These are phyloP conservation scores for Nidula niveotomentosa DNA, from an alignment of 1,284 basidiomycete species.

Conservation along the genomic window DNA sequence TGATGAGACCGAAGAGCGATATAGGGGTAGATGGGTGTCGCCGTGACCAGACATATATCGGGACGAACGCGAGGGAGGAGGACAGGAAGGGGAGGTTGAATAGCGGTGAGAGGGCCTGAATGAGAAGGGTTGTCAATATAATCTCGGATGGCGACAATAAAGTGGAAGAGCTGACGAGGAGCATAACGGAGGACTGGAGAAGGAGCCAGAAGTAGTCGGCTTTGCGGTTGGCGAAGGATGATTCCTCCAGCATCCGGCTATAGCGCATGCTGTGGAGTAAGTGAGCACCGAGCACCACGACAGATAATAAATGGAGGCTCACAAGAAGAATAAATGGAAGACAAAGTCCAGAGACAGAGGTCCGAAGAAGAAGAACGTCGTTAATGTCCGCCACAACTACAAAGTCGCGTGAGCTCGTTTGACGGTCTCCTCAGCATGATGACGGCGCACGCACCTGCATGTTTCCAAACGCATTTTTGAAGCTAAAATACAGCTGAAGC, in stretches of 20 bases:
- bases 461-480: conserved; percentile 79
- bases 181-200: conserved; percentile 75
- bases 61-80: conserved; percentile 86
- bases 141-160: neutral
- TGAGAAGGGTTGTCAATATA: conserved; percentile 2
- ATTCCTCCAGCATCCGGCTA: conserved; percentile 94
- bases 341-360: conserved; percentile 91
- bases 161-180: conserved; percentile 56
- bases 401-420: neutral
- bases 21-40: conserved; percentile 94
- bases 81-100: conserved; percentile 91
- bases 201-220: conserved; percentile 97
- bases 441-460: conserved; percentile 56
- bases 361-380: conserved; percentile 97
- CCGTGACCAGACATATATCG: conserved; percentile 97
- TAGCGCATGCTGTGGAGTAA: conserved; percentile 38
- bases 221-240: conserved; percentile 86
- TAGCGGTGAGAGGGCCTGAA: conserved; percentile 77
- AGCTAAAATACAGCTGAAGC: conserved; percentile 91
- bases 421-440: neutral
- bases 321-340: conserved; percentile 99
- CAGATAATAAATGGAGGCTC: conserved; percentile 23
- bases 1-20: conserved; percentile 92
- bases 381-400: conserved; percentile 86
- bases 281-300: no score